These are phyloP conservation scores for Nissolia schottii DNA, from an alignment of 306 rosid species.

Conservation along the genomic window DNA sequence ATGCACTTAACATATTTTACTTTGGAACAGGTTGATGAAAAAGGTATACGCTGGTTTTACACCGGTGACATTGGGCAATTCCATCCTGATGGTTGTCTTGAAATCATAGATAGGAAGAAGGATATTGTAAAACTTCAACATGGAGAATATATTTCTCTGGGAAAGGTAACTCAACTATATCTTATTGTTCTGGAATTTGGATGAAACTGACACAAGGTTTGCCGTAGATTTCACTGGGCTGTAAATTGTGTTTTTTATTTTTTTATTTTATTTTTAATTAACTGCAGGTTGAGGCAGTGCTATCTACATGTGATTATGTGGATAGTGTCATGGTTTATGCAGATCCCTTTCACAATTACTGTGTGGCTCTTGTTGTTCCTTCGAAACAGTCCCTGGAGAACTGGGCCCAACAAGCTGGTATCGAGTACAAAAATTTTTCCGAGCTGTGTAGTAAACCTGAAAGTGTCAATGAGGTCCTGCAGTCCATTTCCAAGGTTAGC, in stretches of 20 bases:
- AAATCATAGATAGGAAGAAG: constrained; percentile 88
- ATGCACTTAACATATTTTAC: not conserved
- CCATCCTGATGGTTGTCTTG: constrained; percentile 90
- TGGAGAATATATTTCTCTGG: constrained; percentile 90
- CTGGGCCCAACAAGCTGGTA: constrained; percentile 78
- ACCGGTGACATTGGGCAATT: constrained; percentile 76
- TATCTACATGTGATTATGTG: constrained; percentile 54
- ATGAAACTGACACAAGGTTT: not conserved
- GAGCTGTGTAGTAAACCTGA: constrained; percentile 77
- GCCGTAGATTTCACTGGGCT: constrained; percentile 8
- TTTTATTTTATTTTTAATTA: constrained; percentile 19
- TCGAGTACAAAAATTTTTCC: constrained; percentile 45
- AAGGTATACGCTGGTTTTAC: constrained; percentile 85
- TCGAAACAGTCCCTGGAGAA: constrained; percentile 48
- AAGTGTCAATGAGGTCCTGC: constrained; percentile 61
- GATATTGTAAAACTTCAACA: constrained; percentile 97
- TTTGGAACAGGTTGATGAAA: constrained; percentile 64
- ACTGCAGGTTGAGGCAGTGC: constrained; percentile 81
- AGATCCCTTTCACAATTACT: constrained; percentile 74
- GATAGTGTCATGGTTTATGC: constrained; percentile 74
- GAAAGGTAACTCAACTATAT: constrained; percentile 56
- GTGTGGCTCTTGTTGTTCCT: constrained; percentile 75
- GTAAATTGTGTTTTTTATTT: constrained; percentile 8
- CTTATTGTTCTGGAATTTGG: not conserved
- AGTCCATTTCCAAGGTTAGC: constrained; percentile 76